Base-by-base conservation (phyloP, 805 yeast genomes). In the Wickerhamiella azyma region DNA sequence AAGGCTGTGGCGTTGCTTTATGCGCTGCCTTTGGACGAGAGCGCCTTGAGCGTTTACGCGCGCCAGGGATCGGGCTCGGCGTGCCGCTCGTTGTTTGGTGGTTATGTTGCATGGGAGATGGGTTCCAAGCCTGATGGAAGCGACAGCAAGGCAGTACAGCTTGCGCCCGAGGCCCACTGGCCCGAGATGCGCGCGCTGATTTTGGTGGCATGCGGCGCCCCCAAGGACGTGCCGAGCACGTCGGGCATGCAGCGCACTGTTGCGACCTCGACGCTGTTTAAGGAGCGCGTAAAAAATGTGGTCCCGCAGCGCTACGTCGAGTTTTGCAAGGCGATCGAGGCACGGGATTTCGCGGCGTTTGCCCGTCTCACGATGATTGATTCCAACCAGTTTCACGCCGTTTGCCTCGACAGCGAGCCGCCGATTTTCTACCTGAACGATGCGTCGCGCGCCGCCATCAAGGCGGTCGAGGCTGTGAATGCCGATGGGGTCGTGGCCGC, bases 51-150 rank as follows among this genome's bases (percentile, higher is more conserved):
- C 52, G 81, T 80, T 59, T 82, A 92, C 59, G 98, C 99, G 11
- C 79, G 99, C 66, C 89, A 86, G 66, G 99, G 99, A 28, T 86
- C 96, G 6, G 99, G 98, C 2, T 85, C 96, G 11, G 98, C 98
- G 6, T 92, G 99, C 67, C 75, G 99, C 64, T 92, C 97, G 8
- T 69, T 92, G 51, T 85, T 85, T 65, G 97, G 98, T 41, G 99
- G 99, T 7, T 92, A 78, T 60, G 99, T 92, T 10, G 97, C 97
- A 3, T 92, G 99, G 99, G 96, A 92, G 64, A 86, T 88, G 96
- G 99, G 99, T 48, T 53, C 55, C 2, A 52, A 59, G 48, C 65
- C 52, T 0, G 81, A 86, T 59, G 98, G 98, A n/a, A 70, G 75
- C 39, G 98, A 92, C 66, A 88, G 96, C 11, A 80, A 77, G 56